Base-by-base conservation (phyloP, 768 basidiomycete genomes). In the Mycena galericulata region DNA sequence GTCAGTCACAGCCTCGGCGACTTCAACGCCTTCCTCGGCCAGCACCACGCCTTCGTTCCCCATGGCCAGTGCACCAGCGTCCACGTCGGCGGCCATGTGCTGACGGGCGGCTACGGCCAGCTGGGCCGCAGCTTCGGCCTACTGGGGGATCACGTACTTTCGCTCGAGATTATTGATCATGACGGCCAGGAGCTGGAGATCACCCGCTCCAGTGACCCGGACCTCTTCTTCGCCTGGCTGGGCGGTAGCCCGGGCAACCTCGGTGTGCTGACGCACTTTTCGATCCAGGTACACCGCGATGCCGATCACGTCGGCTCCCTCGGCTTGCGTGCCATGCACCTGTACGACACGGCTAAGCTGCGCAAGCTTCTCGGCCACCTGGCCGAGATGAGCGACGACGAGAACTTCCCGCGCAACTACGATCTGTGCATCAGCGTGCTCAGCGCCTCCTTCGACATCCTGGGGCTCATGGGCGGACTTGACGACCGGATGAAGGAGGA, bases 121-220 rank as follows among this genome's bases (percentile, higher is more conserved):
- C 63, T 66, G 27, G 65, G 65, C n/a, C 65, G 65, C 26, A 66
- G 65, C 57, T 66, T 66, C 38, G 65, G 65, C 30, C 47, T 66
- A 18, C 36, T 66, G 12, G 65, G 65, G 7, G 65, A 66, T 38
- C 58, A 67, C 51, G 41, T 67, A 8, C 17, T 51, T 22, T 38
- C 58, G 27, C 65, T 67, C 38, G 65, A 67, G 41, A 67, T 67
- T 27, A 61, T 67, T 24, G 65, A 67, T 26, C 50, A 41, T 27
- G 51, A 60, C 41, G 65, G 65, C 22, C 38, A 55, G 32, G 65
- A 60, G 58, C 32, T 43, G 36, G 65, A 67, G 58, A 67, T 67
- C 41, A 59, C 65, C 38, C 63, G 63, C 22, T 11, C 24, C 27
- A 41, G 41, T 30, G 63, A 65, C 54, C 63, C 63, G 18, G 63